phyloP scores from a whole-genome alignment of 2,329 filamentous ascomycete species.

The Epichloe festucae region DNA sequence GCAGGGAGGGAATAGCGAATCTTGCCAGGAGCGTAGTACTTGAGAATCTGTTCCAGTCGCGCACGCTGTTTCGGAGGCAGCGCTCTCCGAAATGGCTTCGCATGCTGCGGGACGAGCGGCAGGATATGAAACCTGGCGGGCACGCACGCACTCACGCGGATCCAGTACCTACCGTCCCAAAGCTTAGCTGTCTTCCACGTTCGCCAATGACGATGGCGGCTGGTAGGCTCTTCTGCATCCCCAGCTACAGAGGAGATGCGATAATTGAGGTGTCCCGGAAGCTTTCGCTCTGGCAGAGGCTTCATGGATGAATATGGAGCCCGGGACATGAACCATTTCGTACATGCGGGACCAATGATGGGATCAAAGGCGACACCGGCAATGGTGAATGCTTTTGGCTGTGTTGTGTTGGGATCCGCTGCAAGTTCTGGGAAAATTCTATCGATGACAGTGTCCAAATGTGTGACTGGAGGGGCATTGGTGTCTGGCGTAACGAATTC shows the following conservation, averaged over 20 bases:
- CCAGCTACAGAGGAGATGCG: not conserved
- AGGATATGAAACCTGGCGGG: constrained; percentile 29
- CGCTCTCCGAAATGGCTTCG: constrained; percentile 34
- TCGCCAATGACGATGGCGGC: constrained; percentile 12
- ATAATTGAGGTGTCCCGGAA: constrained; percentile 13
- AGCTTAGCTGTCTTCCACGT: constrained; percentile 22
- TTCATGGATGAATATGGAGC: constrained; percentile 30
- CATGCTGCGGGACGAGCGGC: constrained; percentile 31
- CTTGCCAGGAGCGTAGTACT: constrained; percentile 39
- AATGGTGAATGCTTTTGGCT: constrained; percentile 29
- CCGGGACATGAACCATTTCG: constrained; percentile 34
- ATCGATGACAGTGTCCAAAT: constrained; percentile 32
- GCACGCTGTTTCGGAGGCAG: constrained; percentile 21
- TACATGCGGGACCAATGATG: constrained; percentile 8
- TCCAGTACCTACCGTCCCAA: constrained; percentile 53
- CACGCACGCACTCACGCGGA: constrained; percentile 32
- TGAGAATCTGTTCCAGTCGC: constrained; percentile 30
- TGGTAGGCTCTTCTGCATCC: constrained; percentile 3
- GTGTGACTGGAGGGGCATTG: constrained; percentile 27
- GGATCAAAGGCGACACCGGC: constrained; percentile 27
- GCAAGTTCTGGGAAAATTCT: constrained; percentile 35
- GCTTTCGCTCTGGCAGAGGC: constrained; percentile 16
- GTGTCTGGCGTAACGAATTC: constrained; percentile 36
- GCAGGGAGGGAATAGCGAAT: constrained; percentile 42
- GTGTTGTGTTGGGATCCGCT: constrained; percentile 1